Evolutionary conservation across 2,329 filamentous ascomycete species (phyloP), one percentile per base, ranked within the genome.

Genomic region (Ophiostoma ips): DNA sequence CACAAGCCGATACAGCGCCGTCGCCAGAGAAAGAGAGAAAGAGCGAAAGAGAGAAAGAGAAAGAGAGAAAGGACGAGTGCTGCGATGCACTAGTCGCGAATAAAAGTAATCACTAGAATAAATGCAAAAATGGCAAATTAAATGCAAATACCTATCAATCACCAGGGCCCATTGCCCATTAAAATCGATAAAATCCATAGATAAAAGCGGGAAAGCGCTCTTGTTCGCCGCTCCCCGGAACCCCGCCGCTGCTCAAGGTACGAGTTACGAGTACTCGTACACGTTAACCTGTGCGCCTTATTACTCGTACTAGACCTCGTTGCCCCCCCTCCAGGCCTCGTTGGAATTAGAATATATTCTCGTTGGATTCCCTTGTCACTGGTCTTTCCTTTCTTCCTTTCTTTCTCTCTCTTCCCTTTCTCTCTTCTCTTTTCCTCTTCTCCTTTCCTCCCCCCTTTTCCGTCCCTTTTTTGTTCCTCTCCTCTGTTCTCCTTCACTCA

Each of bases 141-240:
- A n/a, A n/a, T n/a, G n/a, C n/a, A n/a, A n/a, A n/a, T n/a, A n/a
- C n/a, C n/a, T n/a, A n/a, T n/a, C n/a, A n/a, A n/a, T n/a, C n/a
- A n/a, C n/a, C n/a, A n/a, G n/a, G n/a, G n/a, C n/a, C n/a, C n/a
- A n/a, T n/a, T n/a, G n/a, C n/a, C n/a, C n/a, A n/a, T 43, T 52
- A 52, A 54, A 36, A 33, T 33, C 31, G 43, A 6, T 45, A 45
- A n/a, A 45, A 33, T 34, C 16, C 43, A 15, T 19, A 34, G 30
- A 45, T 44, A 55, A 52, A 37, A 46, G 31, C 50, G 46, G n/a
- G n/a, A n/a, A n/a, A n/a, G n/a, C n/a, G n/a, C n/a, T n/a, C 34
- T 33, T n/a, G 31, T 47, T 48, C 49, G 49, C 52, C 52, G 52
- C 52, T 53, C 52, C 50, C 50, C 50, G 50, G 52, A 50, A 49